Evolutionary conservation across 1,139 yeast species (phyloP).

Genomic region (Taphrina populina): DNA sequence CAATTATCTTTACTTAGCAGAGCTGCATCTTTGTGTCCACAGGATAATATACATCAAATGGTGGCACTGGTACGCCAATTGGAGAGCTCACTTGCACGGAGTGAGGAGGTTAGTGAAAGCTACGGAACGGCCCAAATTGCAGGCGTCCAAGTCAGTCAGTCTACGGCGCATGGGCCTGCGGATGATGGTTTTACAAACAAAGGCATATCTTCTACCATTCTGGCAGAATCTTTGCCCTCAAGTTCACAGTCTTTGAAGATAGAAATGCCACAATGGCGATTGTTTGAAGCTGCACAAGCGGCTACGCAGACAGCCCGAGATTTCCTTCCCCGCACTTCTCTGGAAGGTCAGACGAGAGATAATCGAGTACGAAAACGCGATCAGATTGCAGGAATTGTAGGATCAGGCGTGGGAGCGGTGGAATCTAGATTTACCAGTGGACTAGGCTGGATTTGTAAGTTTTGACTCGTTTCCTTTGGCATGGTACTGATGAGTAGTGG

Average conservation of each 20-base stretch:
- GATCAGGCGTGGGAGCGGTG: slow-evolving; percentile 28
- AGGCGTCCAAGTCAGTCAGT: too few relatives aligned
- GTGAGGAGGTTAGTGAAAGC: too few relatives aligned
- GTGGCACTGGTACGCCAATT: background rate
- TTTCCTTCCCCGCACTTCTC: slow-evolving; percentile 1
- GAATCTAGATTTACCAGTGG: slow-evolving; percentile 30
- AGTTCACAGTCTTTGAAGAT: slow-evolving; percentile 6
- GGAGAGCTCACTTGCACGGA: background rate
- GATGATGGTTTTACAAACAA: too few relatives aligned
- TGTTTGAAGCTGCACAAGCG: slow-evolving; percentile 32
- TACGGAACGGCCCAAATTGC: too few relatives aligned
- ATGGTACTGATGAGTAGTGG: too few relatives aligned
- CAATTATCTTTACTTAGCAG: slow-evolving; percentile 8
- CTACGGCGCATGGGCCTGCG: too few relatives aligned
- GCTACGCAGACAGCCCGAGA: slow-evolving; percentile 15
- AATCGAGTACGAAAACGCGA: slow-evolving; percentile 25
- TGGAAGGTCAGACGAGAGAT: background rate
- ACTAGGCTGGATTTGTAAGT: slow-evolving; percentile 23
- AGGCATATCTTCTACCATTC: too few relatives aligned
- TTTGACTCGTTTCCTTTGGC: too few relatives aligned
- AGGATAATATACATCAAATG: slow-evolving; percentile 4
- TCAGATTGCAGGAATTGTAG: slow-evolving; percentile 28
- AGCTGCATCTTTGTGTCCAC: slow-evolving; percentile 9
- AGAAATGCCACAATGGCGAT: slow-evolving; percentile 27
- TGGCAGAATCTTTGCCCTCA: too few relatives aligned